Evolutionary conservation across 768 basidiomycete species (phyloP).

Genomic region (Albatrellus ellisii): DNA sequence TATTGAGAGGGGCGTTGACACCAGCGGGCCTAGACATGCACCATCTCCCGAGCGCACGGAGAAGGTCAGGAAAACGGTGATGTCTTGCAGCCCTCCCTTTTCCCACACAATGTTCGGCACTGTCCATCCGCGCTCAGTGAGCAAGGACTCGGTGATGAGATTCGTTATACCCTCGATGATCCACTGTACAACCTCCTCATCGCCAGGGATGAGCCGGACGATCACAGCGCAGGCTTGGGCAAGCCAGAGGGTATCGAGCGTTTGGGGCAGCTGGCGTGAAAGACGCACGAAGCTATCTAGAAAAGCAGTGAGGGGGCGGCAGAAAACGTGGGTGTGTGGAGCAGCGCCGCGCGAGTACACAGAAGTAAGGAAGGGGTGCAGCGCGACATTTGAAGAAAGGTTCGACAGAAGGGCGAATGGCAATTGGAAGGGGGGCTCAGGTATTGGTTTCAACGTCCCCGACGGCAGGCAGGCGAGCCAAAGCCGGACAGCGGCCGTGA

Average conservation of each 20-base stretch:
- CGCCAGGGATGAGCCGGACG: conserved; percentile 49
- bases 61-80: conserved; percentile 49
- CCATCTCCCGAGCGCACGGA: conserved; percentile 29
- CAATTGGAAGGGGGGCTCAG: conserved; percentile 44
- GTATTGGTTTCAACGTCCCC: conserved; percentile 23
- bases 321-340: conserved; percentile 22
- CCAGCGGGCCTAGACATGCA: conserved; percentile 35
- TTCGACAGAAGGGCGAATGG: conserved; percentile 45
- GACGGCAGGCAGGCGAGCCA: conserved; percentile 52
- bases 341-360: conserved; percentile 14
- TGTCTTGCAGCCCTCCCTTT: conserved; percentile 32
- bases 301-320: conserved; percentile 42
- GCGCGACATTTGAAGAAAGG: conserved; percentile 34
- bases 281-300: conserved; percentile 42
- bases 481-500: conserved; percentile 41
- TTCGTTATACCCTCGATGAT: conserved; percentile 28
- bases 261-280: conserved; percentile 42
- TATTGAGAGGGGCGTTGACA: conserved; percentile 41
- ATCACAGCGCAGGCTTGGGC: conserved; percentile 51
- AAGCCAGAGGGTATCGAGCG: conserved; percentile 48
- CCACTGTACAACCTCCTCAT: conserved; percentile 45
- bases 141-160: conserved; percentile 29
- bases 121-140: conserved; percentile 22
- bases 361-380: conserved; percentile 39
- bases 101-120: conserved; percentile 34